Base-by-base conservation (phyloP, 306 rosid genomes). In the Vigna trinervia region DNA sequence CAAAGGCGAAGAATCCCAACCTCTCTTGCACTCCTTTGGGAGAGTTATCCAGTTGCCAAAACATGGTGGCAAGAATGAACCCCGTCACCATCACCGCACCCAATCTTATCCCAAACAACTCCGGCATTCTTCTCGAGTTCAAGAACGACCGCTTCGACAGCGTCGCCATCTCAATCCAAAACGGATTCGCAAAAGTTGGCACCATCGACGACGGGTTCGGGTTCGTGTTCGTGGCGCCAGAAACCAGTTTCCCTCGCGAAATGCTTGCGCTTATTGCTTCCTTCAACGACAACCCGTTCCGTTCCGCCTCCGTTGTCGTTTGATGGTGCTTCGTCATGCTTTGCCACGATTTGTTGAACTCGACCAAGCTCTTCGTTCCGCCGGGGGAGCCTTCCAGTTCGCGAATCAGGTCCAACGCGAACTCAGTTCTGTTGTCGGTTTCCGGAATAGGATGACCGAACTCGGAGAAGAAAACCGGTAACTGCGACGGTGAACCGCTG, bases 221-320 rank as follows among this genome's bases (percentile, higher is more conserved):
- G 53, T 76, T 86, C 0, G 90, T n/a, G 51, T 74, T 85, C 0
- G 89, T 81, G 1, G 97, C 90, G 8, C 99, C 98, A 2, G 98
- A 92, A 1, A 96, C 99, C 1, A 96, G 36, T 32, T 96, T 96
- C 1, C 99, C 99, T 26, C 88, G 43, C 0, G 99, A 96, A 52
- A 96, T 91, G 81, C 93, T 86, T 0, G 99, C 99, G 58, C 96
- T 91, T 28, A 96, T 96, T 2, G 99, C 99, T 62, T 96, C 99
- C 45, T 89, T 91, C 47, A 96, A 78, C 7, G 98, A 89, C 13
- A 88, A 12, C 53, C 73, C 34, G 75, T 71, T 68, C 43, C 8
- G 45, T 4, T 74, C 69, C 2, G 12, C 2, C 0, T 56, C 69
- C 0, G 1, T 1, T 0, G 65, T 22, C n/a, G 36, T 22, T 17